These are phyloP conservation scores for Biscogniauxia mediterranea DNA, from an alignment of 2,329 filamentous ascomycete genomes.

Conservation along the genomic window DNA sequence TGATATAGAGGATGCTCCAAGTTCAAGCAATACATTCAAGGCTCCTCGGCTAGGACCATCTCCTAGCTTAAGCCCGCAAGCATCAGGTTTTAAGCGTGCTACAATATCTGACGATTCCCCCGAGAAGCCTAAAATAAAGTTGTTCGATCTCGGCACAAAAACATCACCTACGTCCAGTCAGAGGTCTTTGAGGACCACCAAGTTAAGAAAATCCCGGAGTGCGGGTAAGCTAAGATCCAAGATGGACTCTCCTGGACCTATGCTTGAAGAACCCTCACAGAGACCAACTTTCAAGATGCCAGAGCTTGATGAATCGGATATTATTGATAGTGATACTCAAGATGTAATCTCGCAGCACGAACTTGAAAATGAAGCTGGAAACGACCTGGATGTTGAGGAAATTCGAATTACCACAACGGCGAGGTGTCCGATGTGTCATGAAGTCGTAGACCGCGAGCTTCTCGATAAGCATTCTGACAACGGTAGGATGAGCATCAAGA, in stretches of 20 bases:
- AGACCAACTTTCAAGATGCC: slow-evolving; percentile 27
- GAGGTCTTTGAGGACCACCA: slow-evolving; percentile 1
- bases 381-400: slow-evolving; percentile 16
- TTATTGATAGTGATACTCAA: slow-evolving; percentile 14
- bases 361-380: slow-evolving; percentile 15
- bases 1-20: slow-evolving; percentile 10
- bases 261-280: slow-evolving; percentile 12
- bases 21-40: slow-evolving; percentile 14
- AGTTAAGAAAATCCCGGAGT: slow-evolving; percentile 2
- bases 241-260: slow-evolving; percentile 6
- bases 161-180: not conserved
- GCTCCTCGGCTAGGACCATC: slow-evolving; percentile 4
- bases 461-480: slow-evolving; percentile 52
- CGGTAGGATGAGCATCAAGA: slow-evolving; percentile 51
- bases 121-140: slow-evolving; percentile 7
- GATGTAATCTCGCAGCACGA: slow-evolving; percentile 4
- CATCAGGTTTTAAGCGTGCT: slow-evolving; percentile 2
- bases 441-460: slow-evolving; percentile 52
- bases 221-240: slow-evolving; percentile 3
- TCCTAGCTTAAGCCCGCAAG: slow-evolving; percentile 10
- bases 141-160: slow-evolving; percentile 4
- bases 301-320: slow-evolving; percentile 24
- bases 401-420: slow-evolving; percentile 22
- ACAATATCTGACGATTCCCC: slow-evolving; percentile 5
- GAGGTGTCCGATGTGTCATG: slow-evolving; percentile 66